These are phyloP conservation scores for Pythium pyrilobum DNA, from an alignment of 352 stramenopile genomes.

Conservation along the genomic window DNA sequence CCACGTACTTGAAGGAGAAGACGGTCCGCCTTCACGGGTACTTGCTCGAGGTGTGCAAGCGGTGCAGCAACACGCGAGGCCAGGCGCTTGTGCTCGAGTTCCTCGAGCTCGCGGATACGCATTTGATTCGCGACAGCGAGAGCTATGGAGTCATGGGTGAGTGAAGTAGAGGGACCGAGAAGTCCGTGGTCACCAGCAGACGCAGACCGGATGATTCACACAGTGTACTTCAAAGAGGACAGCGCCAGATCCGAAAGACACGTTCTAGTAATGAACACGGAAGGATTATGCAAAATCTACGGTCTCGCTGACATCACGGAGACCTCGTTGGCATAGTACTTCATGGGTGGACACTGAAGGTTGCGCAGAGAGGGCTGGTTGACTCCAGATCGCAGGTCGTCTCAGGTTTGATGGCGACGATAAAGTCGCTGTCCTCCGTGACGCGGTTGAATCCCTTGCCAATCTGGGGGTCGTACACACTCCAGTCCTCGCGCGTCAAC, in stretches of 20 bases:
- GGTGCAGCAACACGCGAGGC: constrained; percentile 63
- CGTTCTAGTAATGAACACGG: too few relatives aligned
- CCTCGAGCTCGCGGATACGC: constrained; percentile 31
- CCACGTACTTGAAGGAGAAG: constrained; percentile 77
- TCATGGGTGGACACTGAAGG: constrained; percentile 17
- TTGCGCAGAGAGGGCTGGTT: constrained; percentile 28
- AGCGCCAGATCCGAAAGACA: too few relatives aligned
- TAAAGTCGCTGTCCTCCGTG: constrained; percentile 44
- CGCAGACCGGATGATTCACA: too few relatives aligned
- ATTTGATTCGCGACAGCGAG: constrained; percentile 14
- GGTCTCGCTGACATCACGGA: too few relatives aligned
- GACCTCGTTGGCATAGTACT: too few relatives aligned
- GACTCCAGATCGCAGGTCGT: constrained; percentile 28
- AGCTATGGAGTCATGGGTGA: constrained; percentile 4
- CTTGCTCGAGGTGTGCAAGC: constrained; percentile 66
- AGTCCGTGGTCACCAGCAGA: too few relatives aligned
- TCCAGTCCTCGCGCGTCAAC: constrained; percentile 25
- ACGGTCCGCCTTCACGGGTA: constrained; percentile 66
- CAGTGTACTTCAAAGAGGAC: too few relatives aligned
- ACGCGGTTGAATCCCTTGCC: constrained; percentile 41
- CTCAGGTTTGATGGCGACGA: constrained; percentile 53
- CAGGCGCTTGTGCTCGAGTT: constrained; percentile 63
- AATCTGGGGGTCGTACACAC: constrained; percentile 51
- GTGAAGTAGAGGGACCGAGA: neutral
- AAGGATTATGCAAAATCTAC: too few relatives aligned